These are phyloP conservation scores for Rubia tinctorum DNA, from an alignment of 305 asterid genomes.

Conservation along the genomic window DNA sequence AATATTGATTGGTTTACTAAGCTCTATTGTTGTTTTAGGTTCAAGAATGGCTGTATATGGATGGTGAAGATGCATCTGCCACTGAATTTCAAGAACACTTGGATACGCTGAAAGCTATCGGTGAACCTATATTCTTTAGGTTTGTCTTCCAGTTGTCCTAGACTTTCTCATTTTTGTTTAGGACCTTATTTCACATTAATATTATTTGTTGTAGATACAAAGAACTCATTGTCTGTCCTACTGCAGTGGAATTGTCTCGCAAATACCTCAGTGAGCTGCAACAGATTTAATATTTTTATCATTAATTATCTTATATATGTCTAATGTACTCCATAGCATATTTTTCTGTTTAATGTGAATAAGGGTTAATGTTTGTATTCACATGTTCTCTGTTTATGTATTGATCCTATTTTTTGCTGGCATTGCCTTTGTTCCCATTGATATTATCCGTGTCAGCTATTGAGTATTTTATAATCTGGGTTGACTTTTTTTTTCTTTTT, in stretches of 20 bases:
- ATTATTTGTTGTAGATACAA: slow-evolving; percentile 48
- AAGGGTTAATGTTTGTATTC: neutral
- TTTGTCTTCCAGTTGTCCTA: slow-evolving; percentile 22
- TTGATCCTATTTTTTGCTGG: neutral
- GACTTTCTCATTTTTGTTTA: neutral
- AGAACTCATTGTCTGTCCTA: slow-evolving; percentile 92
- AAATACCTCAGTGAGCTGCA: slow-evolving; percentile 61
- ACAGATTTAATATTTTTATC: slow-evolving; percentile 45
- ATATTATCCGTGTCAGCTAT: neutral
- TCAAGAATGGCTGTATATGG: slow-evolving; percentile 97
- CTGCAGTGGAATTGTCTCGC: slow-evolving; percentile 71
- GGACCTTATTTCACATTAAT: slow-evolving; percentile 22
- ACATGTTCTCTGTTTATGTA: neutral
- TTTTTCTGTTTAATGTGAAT: neutral
- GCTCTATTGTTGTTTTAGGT: slow-evolving; percentile 47
- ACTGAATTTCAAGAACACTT: slow-evolving; percentile 75
- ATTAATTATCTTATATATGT: neutral
- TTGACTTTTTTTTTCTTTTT: slow-evolving; percentile 19
- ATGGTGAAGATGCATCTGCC: slow-evolving; percentile 99
- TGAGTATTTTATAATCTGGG: neutral
- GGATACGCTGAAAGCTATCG: slow-evolving; percentile 78
- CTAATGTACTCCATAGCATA: neutral
- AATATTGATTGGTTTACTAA: slow-evolving; percentile 16
- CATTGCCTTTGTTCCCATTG: too few species aligned
- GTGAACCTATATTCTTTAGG: slow-evolving; percentile 97